Evolutionary conservation across 805 yeast species (phyloP).

Genomic region (Saccharomycopsis guyanensis): DNA sequence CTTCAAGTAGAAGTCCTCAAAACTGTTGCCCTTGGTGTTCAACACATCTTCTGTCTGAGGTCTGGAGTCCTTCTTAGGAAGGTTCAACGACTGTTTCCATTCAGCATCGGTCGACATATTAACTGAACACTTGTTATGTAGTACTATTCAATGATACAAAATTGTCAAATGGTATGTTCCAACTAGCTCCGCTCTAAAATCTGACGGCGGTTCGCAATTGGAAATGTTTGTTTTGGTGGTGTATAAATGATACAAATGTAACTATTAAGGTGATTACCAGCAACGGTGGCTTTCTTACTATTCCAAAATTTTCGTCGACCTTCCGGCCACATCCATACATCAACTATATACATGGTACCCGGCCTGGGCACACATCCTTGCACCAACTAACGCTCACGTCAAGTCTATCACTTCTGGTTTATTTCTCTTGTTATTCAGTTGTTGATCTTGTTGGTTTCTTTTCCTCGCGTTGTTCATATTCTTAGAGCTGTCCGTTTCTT

Average conservation of each 20-base stretch:
- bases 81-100: conserved; percentile 69
- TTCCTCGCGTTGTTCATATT: no score
- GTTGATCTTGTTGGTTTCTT: no score
- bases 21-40: conserved; percentile 80
- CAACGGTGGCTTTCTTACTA: neutral
- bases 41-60: conserved; percentile 96
- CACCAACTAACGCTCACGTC: neutral
- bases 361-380: neutral
- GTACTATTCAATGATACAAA: no score
- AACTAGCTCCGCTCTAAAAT: no score
- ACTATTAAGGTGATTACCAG: neutral
- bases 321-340: neutral
- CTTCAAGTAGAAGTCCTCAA: conserved; percentile 86
- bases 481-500: no score
- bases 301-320: neutral
- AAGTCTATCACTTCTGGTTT: neutral
- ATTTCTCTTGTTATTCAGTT: neutral
- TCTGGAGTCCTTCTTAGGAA: conserved; percentile 83
- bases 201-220: no score
- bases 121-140: no score
- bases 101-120: conserved; percentile 25
- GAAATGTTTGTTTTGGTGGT: neutral
- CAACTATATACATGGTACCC: neutral
- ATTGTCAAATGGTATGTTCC: no score
- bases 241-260: neutral